Conservation (phyloP, 2,329 filamentous ascomycete species). For the Drechslera avenae region DNA sequence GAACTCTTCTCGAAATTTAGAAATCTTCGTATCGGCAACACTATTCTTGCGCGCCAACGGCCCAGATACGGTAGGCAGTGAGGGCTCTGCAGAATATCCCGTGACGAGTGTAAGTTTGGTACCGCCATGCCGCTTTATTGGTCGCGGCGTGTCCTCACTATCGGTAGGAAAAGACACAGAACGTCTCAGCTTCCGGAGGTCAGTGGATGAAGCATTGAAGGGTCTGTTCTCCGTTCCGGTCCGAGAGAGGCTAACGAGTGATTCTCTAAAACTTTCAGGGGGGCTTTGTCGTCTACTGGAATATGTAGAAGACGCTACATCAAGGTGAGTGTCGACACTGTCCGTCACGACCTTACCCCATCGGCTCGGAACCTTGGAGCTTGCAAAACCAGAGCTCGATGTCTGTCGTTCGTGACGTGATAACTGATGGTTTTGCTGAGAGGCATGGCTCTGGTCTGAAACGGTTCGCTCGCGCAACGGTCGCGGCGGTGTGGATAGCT, state of each 20-base stretch:
- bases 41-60: constrained; percentile 34
- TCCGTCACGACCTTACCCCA: constrained; percentile 45
- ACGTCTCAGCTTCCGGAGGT: constrained; percentile 17
- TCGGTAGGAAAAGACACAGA: constrained; percentile 33
- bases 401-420: constrained; percentile 35
- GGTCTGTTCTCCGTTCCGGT: constrained; percentile 10
- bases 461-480: constrained; percentile 21
- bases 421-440: constrained; percentile 13
- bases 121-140: constrained; percentile 14
- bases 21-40: constrained; percentile 39
- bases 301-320: constrained; percentile 49
- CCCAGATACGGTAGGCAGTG: constrained; percentile 7
- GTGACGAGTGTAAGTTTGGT: constrained; percentile 13
- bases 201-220: constrained; percentile 13
- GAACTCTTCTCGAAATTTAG: constrained; percentile 47
- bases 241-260: constrained; percentile 25
- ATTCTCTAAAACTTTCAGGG: constrained; percentile 37
- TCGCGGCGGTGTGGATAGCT: constrained; percentile 21
- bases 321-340: constrained; percentile 17
- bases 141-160: constrained; percentile 32
- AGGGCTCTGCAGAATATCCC: neutral
- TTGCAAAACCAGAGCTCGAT: constrained; percentile 47
- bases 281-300: constrained; percentile 48
- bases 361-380: constrained; percentile 41
- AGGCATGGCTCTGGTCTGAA: constrained; percentile 29